These are phyloP conservation scores for Nigrospora oryzae DNA, from an alignment of 2,329 filamentous ascomycete species.

Conservation along the genomic window DNA sequence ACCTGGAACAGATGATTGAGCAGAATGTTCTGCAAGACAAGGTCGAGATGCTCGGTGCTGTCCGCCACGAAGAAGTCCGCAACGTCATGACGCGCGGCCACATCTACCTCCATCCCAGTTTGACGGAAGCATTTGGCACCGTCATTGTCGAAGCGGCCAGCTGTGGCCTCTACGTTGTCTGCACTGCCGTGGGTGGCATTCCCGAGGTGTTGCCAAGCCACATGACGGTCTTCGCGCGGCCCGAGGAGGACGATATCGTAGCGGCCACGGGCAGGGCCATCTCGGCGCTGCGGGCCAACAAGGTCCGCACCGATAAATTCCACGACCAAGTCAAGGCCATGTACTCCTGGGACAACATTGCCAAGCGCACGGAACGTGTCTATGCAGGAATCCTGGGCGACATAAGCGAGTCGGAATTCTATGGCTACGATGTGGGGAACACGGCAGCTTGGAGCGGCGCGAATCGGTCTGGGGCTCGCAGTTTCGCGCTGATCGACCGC, in stretches of 20 bases:
- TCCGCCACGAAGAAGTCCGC: slow-evolving; percentile 92
- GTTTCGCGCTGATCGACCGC: slow-evolving; percentile 88
- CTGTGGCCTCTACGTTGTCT: slow-evolving; percentile 93
- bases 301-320: slow-evolving; percentile 84
- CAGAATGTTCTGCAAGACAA: slow-evolving; percentile 88
- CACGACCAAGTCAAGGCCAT: slow-evolving; percentile 96
- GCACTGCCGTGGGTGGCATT: slow-evolving; percentile 92
- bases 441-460: slow-evolving; percentile 57
- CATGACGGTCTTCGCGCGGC: slow-evolving; percentile 96
- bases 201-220: slow-evolving; percentile 91
- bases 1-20: slow-evolving; percentile 97
- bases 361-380: slow-evolving; percentile 84
- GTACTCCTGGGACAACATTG: slow-evolving; percentile 98
- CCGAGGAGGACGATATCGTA: slow-evolving; percentile 92
- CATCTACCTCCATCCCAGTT: slow-evolving; percentile 88
- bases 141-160: slow-evolving; percentile 96
- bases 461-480: slow-evolving; percentile 62
- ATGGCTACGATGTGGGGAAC: slow-evolving; percentile 65
- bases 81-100: slow-evolving; percentile 97
- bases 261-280: slow-evolving; percentile 85
- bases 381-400: slow-evolving; percentile 87
- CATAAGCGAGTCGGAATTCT: slow-evolving; percentile 81
- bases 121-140: slow-evolving; percentile 95
- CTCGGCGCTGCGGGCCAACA: slow-evolving; percentile 72
- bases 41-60: slow-evolving; percentile 83